These are phyloP conservation scores for Paraphaeosphaeria minitans DNA, from an alignment of 2,329 filamentous ascomycete genomes.

Conservation along the genomic window DNA sequence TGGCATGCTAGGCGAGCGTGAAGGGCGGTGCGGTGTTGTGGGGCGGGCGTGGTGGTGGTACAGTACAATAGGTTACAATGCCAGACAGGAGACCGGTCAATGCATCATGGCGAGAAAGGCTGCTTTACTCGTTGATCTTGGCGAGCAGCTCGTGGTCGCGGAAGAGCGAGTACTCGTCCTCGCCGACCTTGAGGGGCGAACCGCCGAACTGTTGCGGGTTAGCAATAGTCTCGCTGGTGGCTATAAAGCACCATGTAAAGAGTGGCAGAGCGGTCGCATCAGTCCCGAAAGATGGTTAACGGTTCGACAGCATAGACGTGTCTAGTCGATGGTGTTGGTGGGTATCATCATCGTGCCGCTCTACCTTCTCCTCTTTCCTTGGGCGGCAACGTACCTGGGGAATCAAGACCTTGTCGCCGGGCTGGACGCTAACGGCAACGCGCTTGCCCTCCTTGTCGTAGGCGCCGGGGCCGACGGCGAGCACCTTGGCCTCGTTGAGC, in stretches of 20 bases:
- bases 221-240: not conserved
- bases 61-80: conserved; percentile 29
- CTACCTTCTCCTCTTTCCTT: not conserved
- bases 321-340: conserved; percentile 89
- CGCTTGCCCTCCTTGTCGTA: conserved; percentile 89
- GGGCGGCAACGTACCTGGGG: conserved; percentile 72
- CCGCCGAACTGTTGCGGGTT: conserved; percentile 74
- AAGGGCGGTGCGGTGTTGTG: conserved; percentile 1
- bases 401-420: conserved; percentile 93
- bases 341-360: conserved; percentile 77
- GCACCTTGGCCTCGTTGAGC: conserved; percentile 94
- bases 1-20: conserved; percentile 32
- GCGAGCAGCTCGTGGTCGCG: conserved; percentile 98
- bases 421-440: conserved; percentile 77
- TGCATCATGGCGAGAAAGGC: not conserved
- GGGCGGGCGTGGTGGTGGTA: conserved; percentile 29
- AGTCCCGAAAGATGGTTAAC: conserved; percentile 99
- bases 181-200: conserved; percentile 93
- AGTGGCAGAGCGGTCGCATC: conserved; percentile 55
- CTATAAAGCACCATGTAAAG: not conserved
- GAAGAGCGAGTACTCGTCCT: conserved; percentile 96
- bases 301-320: conserved; percentile 96
- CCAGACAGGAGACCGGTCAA: not conserved
- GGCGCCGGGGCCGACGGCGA: conserved; percentile 90
- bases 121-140: conserved; percentile 92